Conservation (phyloP, 495 filamentous ascomycete species). For the Aspergillus cristatus region DNA sequence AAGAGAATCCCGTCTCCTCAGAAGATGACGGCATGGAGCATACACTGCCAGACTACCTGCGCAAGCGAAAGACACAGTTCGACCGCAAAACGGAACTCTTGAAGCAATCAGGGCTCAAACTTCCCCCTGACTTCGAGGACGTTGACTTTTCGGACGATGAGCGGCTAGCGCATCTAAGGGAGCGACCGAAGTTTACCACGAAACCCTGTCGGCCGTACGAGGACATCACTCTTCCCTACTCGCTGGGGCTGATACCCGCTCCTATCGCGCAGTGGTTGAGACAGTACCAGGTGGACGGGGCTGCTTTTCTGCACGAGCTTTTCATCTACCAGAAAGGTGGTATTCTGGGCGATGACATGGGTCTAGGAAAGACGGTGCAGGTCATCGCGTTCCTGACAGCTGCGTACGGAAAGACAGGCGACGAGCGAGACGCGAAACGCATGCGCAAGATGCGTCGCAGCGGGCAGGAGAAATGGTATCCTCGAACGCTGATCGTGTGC, state of each 20-base stretch:
- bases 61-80: slow-evolving; percentile 41
- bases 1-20: slow-evolving; percentile 14
- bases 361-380: slow-evolving; percentile 92
- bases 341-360: slow-evolving; percentile 94
- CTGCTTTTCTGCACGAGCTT: slow-evolving; percentile 73
- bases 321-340: slow-evolving; percentile 92
- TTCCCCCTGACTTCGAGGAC: slow-evolving; percentile 74
- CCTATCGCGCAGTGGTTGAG: slow-evolving; percentile 88
- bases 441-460: slow-evolving; percentile 80
- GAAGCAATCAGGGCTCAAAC: slow-evolving; percentile 56
- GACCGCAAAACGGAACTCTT: slow-evolving; percentile 47
- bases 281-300: slow-evolving; percentile 84
- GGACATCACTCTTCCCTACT: slow-evolving; percentile 65
- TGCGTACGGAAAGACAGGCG: slow-evolving; percentile 90
- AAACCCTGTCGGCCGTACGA: slow-evolving; percentile 58
- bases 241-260: slow-evolving; percentile 78
- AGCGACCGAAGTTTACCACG: slow-evolving; percentile 59
- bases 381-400: slow-evolving; percentile 90
- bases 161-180: slow-evolving; percentile 47
- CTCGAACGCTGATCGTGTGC: slow-evolving; percentile 75
- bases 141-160: slow-evolving; percentile 87
- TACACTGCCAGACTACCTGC: slow-evolving; percentile 49
- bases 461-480: slow-evolving; percentile 63
- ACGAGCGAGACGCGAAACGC: slow-evolving; percentile 76
- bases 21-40: slow-evolving; percentile 52